These are phyloP conservation scores for Silene vulgaris DNA, from an alignment of 179 eudicot genomes.

Conservation along the genomic window DNA sequence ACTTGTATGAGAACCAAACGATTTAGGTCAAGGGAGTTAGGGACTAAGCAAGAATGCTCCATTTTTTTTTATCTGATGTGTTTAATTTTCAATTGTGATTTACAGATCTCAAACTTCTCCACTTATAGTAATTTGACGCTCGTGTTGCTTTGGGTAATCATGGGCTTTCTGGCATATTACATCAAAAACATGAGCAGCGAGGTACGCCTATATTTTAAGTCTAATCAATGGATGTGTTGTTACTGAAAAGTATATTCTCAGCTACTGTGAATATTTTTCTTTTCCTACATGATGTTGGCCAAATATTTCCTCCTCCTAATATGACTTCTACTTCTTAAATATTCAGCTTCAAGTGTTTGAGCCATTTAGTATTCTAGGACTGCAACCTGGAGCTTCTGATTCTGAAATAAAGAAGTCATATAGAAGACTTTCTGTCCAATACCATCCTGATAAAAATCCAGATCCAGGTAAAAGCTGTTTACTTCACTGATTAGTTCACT, in stretches of 20 bases:
- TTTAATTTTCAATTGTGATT: constrained; percentile 14
- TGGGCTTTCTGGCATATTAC: constrained; percentile 67
- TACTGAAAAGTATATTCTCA: not conserved
- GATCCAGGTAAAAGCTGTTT: constrained; percentile 70
- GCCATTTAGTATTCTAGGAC: constrained; percentile 83
- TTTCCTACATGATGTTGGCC: not conserved
- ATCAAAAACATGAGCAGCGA: constrained; percentile 67
- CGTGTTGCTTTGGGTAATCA: constrained; percentile 73
- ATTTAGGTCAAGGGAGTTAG: too few species aligned
- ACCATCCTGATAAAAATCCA: constrained; percentile 98
- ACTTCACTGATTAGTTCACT: not conserved
- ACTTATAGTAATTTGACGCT: constrained; percentile 75
- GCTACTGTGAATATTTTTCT: not conserved
- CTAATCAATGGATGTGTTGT: not conserved
- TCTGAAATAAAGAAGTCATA: constrained; percentile 82
- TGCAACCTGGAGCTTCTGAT: constrained; percentile 80
- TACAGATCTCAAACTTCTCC: constrained; percentile 63
- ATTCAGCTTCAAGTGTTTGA: constrained; percentile 72
- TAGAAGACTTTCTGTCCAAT: constrained; percentile 73
- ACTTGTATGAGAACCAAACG: too few species aligned
- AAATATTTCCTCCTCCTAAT: not conserved
- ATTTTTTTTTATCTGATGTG: not conserved
- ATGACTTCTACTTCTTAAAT: constrained; percentile 10
- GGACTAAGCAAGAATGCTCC: not conserved
- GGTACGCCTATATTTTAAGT: constrained; percentile 35